Evolutionary conservation across 495 filamentous ascomycete genomes (phyloP).

Genomic region (Trichoderma asperelloides): DNA sequence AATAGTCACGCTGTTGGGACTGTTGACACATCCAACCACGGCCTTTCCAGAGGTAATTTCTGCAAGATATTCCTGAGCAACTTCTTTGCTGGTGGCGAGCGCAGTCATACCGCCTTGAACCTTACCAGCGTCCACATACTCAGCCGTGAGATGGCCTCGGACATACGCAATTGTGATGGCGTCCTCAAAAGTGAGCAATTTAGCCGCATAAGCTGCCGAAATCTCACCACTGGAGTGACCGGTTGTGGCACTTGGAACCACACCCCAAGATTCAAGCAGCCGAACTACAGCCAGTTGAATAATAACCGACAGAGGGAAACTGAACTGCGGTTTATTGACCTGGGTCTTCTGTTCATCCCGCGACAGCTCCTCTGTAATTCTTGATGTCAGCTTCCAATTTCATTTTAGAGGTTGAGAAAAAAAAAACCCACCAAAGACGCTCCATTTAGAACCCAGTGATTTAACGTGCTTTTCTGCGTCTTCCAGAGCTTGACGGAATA

Average conservation of each 20-base stretch:
- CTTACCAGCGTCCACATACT: background rate
- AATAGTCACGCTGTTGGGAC: slow-evolving; percentile 28
- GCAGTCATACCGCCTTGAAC: slow-evolving; percentile 31
- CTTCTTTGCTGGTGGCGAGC: slow-evolving; percentile 19
- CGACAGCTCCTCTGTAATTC: slow-evolving; percentile 12
- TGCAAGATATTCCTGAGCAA: slow-evolving; percentile 9
- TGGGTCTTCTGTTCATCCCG: slow-evolving; percentile 12
- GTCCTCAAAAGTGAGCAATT: slow-evolving; percentile 29
- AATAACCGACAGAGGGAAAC: slow-evolving; percentile 29
- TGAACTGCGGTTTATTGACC: slow-evolving; percentile 16
- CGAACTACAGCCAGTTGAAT: slow-evolving; percentile 38
- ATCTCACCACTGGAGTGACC: slow-evolving; percentile 54
- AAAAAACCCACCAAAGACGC: background rate
- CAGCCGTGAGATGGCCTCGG: slow-evolving; percentile 23
- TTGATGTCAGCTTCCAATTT: background rate
- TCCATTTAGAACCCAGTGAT: background rate
- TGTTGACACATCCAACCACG: slow-evolving; percentile 34
- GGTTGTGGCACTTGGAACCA: slow-evolving; percentile 34
- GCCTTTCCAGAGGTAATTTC: slow-evolving; percentile 17
- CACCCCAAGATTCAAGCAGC: slow-evolving; percentile 36
- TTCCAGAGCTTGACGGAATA: slow-evolving; percentile 12
- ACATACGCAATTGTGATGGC: slow-evolving; percentile 38
- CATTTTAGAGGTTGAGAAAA: background rate
- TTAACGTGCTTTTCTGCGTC: background rate
- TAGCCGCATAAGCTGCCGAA: slow-evolving; percentile 30